phyloP scores from a whole-genome alignment of 2,329 filamentous ascomycete species.

The Stenocarpella maydis region DNA sequence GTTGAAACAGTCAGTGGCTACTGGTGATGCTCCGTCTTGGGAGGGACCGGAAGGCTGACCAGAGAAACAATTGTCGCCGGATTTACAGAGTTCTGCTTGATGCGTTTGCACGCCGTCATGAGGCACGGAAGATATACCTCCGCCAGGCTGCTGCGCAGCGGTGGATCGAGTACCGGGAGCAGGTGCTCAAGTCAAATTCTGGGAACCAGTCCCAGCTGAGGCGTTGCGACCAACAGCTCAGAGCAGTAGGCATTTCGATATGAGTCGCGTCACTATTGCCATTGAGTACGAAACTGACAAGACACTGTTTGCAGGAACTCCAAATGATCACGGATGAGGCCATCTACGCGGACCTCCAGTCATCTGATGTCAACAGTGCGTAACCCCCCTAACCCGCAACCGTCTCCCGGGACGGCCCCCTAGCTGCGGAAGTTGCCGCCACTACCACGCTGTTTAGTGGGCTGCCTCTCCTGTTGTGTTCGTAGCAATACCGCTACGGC shows the following conservation, averaged over 20 bases:
- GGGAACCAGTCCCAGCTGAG: constrained; percentile 58
- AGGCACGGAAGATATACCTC: constrained; percentile 70
- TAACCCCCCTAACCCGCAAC: not conserved
- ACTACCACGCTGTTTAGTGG: not conserved
- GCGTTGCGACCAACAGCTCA: constrained; percentile 64
- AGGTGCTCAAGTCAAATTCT: constrained; percentile 59
- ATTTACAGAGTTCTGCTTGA: constrained; percentile 63
- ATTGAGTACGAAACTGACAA: constrained; percentile 4
- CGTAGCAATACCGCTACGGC: not conserved
- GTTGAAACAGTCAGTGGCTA: constrained; percentile 63
- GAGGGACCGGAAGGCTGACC: not conserved
- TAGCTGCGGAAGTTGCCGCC: not conserved
- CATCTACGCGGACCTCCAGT: constrained; percentile 64
- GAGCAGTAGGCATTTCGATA: constrained; percentile 55
- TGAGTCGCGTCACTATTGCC: not conserved
- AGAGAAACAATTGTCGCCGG: not conserved
- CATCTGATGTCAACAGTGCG: constrained; percentile 55
- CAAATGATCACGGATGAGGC: constrained; percentile 65
- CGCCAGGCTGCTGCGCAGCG: constrained; percentile 67
- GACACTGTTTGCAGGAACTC: constrained; percentile 57
- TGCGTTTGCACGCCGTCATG: constrained; percentile 67
- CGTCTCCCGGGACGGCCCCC: too few relatives aligned
- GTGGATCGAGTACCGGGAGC: constrained; percentile 64
- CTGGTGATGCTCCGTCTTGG: not conserved
- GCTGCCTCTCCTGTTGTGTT: not conserved